Conservation (phyloP, 805 yeast genomes). For the Ogataea minuta region DNA sequence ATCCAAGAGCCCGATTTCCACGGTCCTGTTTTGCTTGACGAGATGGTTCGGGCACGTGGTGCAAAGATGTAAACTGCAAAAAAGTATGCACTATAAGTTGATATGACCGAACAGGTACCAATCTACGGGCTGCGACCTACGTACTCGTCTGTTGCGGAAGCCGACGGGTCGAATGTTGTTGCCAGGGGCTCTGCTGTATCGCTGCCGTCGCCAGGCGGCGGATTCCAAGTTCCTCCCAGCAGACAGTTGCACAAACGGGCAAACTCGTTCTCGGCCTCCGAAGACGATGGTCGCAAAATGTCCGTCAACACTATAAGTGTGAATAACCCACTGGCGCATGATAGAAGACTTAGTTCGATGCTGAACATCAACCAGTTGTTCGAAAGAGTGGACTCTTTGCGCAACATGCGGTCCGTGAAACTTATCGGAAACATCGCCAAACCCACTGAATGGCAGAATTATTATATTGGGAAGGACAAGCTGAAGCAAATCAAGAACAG, state of each 20-base stretch:
- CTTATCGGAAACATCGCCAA: slow-evolving; percentile 44
- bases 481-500: slow-evolving; percentile 28
- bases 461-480: slow-evolving; percentile 24
- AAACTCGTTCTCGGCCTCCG: slow-evolving; percentile 14
- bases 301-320: slow-evolving; percentile 16
- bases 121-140: background rate
- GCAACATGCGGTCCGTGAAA: slow-evolving; percentile 44
- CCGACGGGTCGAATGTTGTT: slow-evolving; percentile 2
- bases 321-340: slow-evolving; percentile 20
- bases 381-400: slow-evolving; percentile 31
- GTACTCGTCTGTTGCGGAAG: slow-evolving; percentile 4
- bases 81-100: background rate
- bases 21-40: slow-evolving; percentile 62
- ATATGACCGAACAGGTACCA: slow-evolving; percentile 1
- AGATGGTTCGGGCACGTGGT: slow-evolving; percentile 32
- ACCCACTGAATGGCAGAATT: slow-evolving; percentile 41
- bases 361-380: slow-evolving; percentile 20
- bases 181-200: slow-evolving; percentile 13
- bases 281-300: background rate
- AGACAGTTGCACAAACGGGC: slow-evolving; percentile 3
- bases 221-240: background rate
- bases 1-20: slow-evolving; percentile 47
- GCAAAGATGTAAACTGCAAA: slow-evolving; percentile 6
- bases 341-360: slow-evolving; percentile 27
- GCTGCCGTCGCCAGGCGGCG: slow-evolving; percentile 20